phyloP scores from a whole-genome alignment of 345 rosid species.

The Rhodamnia rubescens region DNA sequence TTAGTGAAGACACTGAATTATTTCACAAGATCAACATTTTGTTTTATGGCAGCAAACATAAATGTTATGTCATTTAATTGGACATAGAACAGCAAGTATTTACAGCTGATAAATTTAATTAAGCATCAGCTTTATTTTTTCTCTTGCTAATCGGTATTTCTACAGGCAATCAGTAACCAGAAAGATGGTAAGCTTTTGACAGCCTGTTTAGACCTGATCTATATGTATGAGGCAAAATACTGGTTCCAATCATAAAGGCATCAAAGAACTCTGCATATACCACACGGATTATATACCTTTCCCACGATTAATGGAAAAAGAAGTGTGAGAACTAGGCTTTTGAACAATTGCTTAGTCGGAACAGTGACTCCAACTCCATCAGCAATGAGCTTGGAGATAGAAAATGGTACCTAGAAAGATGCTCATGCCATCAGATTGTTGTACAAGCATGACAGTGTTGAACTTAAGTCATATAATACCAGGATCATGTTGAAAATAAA shows the following conservation, averaged over 20 bases:
- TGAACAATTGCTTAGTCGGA: slow-evolving; percentile 68
- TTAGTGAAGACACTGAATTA: no score
- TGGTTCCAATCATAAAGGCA: background rate
- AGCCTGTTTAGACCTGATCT: background rate
- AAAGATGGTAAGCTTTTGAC: background rate
- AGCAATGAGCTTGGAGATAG: slow-evolving; percentile 74
- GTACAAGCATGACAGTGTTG: background rate
- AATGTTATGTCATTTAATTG: no score
- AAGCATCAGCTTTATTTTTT: background rate
- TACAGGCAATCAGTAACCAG: background rate
- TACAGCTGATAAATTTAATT: no score
- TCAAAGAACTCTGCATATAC: background rate
- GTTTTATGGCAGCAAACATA: no score
- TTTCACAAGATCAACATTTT: no score
- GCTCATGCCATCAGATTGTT: background rate
- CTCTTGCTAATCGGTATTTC: background rate
- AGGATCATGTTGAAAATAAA: background rate
- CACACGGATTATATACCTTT: slow-evolving; percentile 39
- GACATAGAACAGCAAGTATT: no score
- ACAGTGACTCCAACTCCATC: slow-evolving; percentile 75
- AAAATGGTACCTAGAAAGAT: slow-evolving; percentile 63
- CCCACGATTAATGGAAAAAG: slow-evolving; percentile 69
- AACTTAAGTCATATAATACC: background rate
- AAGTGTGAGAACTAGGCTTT: slow-evolving; percentile 66
- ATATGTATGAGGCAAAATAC: background rate